These are phyloP conservation scores for Aureobasidium melanogenum DNA, from an alignment of 2,329 filamentous ascomycete genomes.

Conservation along the genomic window DNA sequence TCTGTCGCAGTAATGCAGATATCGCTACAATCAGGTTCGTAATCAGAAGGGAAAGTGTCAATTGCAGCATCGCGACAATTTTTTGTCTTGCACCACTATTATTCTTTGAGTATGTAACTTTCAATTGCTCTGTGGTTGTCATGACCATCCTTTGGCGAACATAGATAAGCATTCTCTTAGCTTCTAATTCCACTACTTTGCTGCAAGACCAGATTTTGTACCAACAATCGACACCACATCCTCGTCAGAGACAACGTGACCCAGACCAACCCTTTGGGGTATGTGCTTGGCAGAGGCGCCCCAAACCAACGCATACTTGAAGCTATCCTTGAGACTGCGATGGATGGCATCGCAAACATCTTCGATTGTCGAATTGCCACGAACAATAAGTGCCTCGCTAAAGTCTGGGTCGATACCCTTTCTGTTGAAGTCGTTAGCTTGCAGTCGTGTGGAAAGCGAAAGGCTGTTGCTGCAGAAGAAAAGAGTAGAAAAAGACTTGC, in stretches of 20 bases:
- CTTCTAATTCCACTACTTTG: conserved; percentile 11
- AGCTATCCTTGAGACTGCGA: conserved; percentile 89
- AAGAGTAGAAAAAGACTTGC: conserved; percentile 22
- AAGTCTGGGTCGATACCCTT: conserved; percentile 90
- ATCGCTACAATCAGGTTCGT: too few relatives aligned
- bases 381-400: conserved; percentile 82
- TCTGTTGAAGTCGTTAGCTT: conserved; percentile 34
- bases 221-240: conserved; percentile 59
- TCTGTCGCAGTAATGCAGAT: neutral
- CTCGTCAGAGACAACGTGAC: conserved; percentile 65
- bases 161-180: neutral
- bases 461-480: neutral
- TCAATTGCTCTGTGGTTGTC: neutral
- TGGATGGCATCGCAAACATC: conserved; percentile 97
- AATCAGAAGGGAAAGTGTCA: too few relatives aligned
- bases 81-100: neutral
- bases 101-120: neutral
- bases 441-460: neutral
- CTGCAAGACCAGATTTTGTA: conserved; percentile 28
- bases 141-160: neutral
- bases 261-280: conserved; percentile 82
- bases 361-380: conserved; percentile 80
- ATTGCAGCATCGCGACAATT: too few relatives aligned
- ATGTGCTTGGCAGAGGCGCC: conserved; percentile 91
- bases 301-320: conserved; percentile 98